These are phyloP conservation scores for Pyracantha coccinea DNA, from an alignment of 331 rosid genomes.

Conservation along the genomic window DNA sequence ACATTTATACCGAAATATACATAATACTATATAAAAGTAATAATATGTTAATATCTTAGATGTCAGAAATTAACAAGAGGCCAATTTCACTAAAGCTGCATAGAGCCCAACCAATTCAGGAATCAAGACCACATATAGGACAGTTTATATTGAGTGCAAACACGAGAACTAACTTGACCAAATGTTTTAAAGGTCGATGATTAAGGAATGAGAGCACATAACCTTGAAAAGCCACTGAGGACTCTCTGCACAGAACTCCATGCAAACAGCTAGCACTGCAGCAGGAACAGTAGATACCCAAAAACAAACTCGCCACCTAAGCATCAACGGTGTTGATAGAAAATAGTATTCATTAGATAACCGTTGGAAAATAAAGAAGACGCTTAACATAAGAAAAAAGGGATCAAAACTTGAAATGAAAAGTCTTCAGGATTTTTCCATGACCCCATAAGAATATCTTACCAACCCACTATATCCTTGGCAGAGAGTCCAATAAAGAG, in stretches of 20 bases:
- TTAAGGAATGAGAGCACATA: slow-evolving; percentile 3
- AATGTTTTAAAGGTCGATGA: slow-evolving; percentile 5
- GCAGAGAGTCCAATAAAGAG: slow-evolving; percentile 81
- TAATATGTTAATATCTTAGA: background rate
- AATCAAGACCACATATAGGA: background rate
- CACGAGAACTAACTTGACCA: background rate
- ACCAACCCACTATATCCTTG: slow-evolving; percentile 83
- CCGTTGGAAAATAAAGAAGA: background rate
- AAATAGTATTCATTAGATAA: slow-evolving; percentile 5
- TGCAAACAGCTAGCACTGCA: slow-evolving; percentile 60
- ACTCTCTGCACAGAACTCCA: slow-evolving; percentile 90
- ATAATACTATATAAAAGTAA: background rate
- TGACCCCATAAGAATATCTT: slow-evolving; percentile 19
- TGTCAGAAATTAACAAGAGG: background rate
- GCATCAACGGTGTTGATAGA: slow-evolving; percentile 1
- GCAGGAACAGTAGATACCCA: slow-evolving; percentile 85
- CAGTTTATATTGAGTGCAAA: background rate
- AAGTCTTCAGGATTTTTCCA: background rate
- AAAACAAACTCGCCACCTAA: slow-evolving; percentile 98
- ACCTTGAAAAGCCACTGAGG: slow-evolving; percentile 99
- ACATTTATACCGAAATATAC: no score
- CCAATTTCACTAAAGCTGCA: background rate
- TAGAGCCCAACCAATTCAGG: background rate
- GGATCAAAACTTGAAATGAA: slow-evolving; percentile 2
- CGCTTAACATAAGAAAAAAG: background rate